A percentile compares a stretch with the other conserved stretches of the same genome.
phyloP scores from a whole-genome alignment of 129 eudicot genomes.

The Calendula officinalis region DNA sequence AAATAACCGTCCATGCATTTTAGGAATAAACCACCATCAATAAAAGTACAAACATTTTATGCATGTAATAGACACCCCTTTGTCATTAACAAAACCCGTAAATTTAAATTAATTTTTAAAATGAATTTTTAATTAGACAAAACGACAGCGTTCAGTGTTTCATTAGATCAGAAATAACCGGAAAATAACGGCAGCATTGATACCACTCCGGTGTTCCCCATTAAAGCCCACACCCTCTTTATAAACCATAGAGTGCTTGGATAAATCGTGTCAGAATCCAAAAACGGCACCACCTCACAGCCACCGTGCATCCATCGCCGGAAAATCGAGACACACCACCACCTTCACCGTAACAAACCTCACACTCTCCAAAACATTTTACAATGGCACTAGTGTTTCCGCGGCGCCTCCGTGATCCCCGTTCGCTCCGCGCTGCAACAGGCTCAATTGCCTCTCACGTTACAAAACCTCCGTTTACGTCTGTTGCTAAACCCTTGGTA shows the following conservation, averaged over 20 bases:
- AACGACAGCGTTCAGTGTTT: slow-evolving; percentile 15
- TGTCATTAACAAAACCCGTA: background rate
- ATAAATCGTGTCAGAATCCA: slow-evolving; percentile 30
- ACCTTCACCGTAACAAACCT: slow-evolving; percentile 9
- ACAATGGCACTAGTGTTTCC: slow-evolving; percentile 31
- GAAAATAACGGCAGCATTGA: slow-evolving; percentile 33
- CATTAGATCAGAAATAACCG: too few relatives aligned
- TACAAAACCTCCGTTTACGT: slow-evolving; percentile 55
- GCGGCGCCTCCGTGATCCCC: slow-evolving; percentile 79
- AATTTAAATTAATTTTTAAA: too few relatives aligned
- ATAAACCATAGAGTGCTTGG: slow-evolving; percentile 18
- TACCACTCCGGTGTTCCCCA: slow-evolving; percentile 10
- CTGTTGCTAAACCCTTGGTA: slow-evolving; percentile 51
- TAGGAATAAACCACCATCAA: too few relatives aligned
- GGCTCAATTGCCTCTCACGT: slow-evolving; percentile 53
- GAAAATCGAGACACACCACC: slow-evolving; percentile 53
- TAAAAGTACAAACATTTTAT: too few relatives aligned
- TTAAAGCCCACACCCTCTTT: slow-evolving; percentile 28
- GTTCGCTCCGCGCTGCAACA: slow-evolving; percentile 69
- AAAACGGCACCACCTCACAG: slow-evolving; percentile 24
- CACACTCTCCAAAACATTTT: background rate
- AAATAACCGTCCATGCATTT: too few relatives aligned
- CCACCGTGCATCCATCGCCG: slow-evolving; percentile 39
- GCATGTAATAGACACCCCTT: too few relatives aligned
- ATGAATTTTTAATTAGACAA: too few relatives aligned